phyloP scores from a whole-genome alignment of 2,329 filamentous ascomycete genomes.

The Pestalotiopsis sp. region DNA sequence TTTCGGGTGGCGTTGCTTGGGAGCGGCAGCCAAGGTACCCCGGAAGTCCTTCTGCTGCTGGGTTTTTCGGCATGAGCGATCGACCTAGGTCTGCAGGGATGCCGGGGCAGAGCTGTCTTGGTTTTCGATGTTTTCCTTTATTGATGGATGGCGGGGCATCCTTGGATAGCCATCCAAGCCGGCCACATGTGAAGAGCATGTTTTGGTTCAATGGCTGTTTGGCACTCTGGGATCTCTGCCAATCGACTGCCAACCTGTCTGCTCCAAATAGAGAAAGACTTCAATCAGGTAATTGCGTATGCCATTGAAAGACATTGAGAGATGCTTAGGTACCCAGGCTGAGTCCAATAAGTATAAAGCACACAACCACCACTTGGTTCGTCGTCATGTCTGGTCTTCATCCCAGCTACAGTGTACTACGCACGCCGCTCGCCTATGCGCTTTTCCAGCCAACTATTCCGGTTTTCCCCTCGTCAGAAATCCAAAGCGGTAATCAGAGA shows the following conservation, averaged over 20 bases:
- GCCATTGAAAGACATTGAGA: too few relatives aligned
- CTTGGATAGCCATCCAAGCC: not conserved
- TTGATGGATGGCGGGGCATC: slow-evolving; percentile 5
- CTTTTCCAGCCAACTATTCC: not conserved
- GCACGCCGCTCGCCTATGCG: too few relatives aligned
- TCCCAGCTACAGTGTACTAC: too few relatives aligned
- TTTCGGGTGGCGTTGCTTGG: not conserved
- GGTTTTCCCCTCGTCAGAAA: not conserved
- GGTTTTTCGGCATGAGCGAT: slow-evolving; percentile 10
- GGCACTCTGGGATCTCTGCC: not conserved
- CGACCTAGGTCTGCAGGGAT: slow-evolving; percentile 2
- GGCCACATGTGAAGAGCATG: not conserved
- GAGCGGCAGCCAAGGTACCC: not conserved
- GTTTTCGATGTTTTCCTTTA: not conserved
- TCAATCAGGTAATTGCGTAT: too few relatives aligned
- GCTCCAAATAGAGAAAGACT: too few relatives aligned
- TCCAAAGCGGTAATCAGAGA: not conserved
- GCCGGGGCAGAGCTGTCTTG: not conserved
- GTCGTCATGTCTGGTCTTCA: too few relatives aligned
- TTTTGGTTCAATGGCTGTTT: not conserved
- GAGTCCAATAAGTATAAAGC: too few relatives aligned
- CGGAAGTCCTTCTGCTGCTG: not conserved
- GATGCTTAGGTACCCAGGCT: too few relatives aligned
- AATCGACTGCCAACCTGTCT: not conserved
- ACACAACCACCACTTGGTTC: too few relatives aligned